Base-by-base conservation (phyloP, 139 green algal genomes). In the Pleodorina starrii region DNA sequence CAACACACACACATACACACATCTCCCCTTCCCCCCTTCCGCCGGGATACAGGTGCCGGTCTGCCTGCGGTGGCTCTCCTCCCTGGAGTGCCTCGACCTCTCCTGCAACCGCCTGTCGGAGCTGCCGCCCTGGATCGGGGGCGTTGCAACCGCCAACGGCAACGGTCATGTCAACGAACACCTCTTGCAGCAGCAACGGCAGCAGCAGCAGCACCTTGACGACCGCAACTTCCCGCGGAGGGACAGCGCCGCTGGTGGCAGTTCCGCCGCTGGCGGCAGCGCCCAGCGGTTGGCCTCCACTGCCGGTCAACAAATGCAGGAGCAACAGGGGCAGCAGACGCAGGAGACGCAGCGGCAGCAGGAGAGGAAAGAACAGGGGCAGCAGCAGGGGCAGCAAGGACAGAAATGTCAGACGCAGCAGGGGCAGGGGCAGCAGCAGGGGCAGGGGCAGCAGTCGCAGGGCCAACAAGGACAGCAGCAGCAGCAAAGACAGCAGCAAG, bases 21-120 rank as follows among this genome's bases (percentile, higher is more conserved):
- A n/a, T n/a, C n/a, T n/a, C n/a, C n/a, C n/a, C n/a, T n/a, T n/a
- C n/a, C n/a, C n/a, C n/a, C n/a, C n/a, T n/a, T n/a, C n/a, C n/a
- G n/a, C n/a, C n/a, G n/a, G n/a, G 3, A 66, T 66, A 32, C 54
- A 85, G 78, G 36, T 86, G 12, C 79, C 79, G 7, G 59, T 76
- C 14, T 86, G 79, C 59, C 59, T 86, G 32, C 79, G 79, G 10
- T 59, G 59, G 40, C 59, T 86, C 40, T 57, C 57, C 11, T 12
- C 23, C 29, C 79, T 86, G 11, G 79, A 86, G 59, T 9, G 10
- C 16, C 79, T 86, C 16, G 79, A 86, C 59, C 54, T 86, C 40
- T 60, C 40, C 12, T 75, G 57, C 54, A 86, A 86, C 59, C 57
- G 79, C 25, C 54, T 86, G 40, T 7, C 25, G 29, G 79, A 75